A percentile compares a stretch with the other conserved stretches of the same genome.
phyloP scores from a whole-genome alignment of 345 rosid genomes.

The Salix udensis region DNA sequence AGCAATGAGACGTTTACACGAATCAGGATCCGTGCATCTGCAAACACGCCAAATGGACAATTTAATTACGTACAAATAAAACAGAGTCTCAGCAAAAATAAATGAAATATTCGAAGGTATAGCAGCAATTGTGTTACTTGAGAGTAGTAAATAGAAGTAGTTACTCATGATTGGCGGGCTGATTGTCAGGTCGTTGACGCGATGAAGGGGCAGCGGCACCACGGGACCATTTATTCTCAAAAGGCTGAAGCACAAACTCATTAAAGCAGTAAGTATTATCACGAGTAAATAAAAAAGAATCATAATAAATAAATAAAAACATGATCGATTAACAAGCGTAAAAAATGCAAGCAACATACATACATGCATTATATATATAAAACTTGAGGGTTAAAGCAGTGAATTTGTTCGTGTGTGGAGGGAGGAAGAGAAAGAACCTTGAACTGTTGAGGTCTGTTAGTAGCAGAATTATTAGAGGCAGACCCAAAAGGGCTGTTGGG shows the following conservation, averaged over 20 bases:
- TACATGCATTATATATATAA: too few species aligned
- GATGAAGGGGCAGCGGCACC: conserved; percentile 32
- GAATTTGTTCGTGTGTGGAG: too few species aligned
- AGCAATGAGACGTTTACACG: conserved; percentile 55
- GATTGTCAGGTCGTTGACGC: conserved; percentile 44
- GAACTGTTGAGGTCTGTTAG: conserved; percentile 42
- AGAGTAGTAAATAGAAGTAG: background rate
- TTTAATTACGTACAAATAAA: too few species aligned
- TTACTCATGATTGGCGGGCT: conserved; percentile 58
- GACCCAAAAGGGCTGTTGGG: too few species aligned
- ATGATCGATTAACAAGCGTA: background rate
- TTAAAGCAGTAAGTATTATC: conserved; percentile 1
- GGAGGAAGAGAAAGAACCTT: conserved; percentile 41
- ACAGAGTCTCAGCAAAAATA: too few species aligned
- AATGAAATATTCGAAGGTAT: too few species aligned
- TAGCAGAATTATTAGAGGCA: conserved; percentile 22
- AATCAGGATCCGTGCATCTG: conserved; percentile 83
- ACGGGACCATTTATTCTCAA: conserved; percentile 75
- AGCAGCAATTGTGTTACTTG: background rate
- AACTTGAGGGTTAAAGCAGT: too few species aligned
- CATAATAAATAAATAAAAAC: background rate
- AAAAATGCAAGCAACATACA: background rate
- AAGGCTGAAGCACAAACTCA: conserved; percentile 41
- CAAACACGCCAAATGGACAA: conserved; percentile 9
- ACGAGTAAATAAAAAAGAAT: background rate